Conservation (phyloP, 768 basidiomycete genomes). For the Leccinum ochraceum region DNA sequence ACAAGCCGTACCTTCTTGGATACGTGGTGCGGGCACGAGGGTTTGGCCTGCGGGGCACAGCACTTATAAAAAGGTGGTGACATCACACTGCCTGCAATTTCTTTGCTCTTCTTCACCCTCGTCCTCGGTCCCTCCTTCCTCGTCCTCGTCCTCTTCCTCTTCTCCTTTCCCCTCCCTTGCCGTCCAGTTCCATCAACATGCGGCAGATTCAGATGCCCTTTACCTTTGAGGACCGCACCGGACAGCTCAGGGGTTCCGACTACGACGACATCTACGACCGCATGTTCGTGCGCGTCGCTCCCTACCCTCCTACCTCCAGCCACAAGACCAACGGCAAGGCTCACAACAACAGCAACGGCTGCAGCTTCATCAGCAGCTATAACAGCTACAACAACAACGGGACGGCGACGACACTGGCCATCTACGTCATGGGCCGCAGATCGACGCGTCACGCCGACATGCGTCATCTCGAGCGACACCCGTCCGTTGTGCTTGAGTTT, state of each 20-base stretch:
- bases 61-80: constrained; percentile 20
- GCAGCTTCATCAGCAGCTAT: background rate
- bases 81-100: background rate
- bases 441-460: constrained; percentile 60
- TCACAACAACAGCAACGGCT: background rate
- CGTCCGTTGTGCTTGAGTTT: constrained; percentile 62
- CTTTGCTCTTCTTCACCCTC: background rate
- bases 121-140: background rate
- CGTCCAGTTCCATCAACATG: constrained; percentile 10
- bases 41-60: constrained; percentile 22
- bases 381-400: background rate
- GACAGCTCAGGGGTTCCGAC: constrained; percentile 53
- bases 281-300: constrained; percentile 63
- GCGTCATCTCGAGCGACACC: constrained; percentile 51
- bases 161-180: background rate
- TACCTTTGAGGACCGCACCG: constrained; percentile 70
- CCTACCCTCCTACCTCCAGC: constrained; percentile 41
- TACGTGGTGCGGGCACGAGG: background rate
- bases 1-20: constrained; percentile 16
- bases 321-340: background rate
- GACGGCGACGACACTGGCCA: constrained; percentile 43
- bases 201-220: constrained; percentile 44
- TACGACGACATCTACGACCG: constrained; percentile 82
- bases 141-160: too few relatives aligned
- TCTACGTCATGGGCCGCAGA: constrained; percentile 68